These are phyloP conservation scores for Coemansia aciculifera DNA, from an alignment of 192 early-diverging fungal species.

Conservation along the genomic window DNA sequence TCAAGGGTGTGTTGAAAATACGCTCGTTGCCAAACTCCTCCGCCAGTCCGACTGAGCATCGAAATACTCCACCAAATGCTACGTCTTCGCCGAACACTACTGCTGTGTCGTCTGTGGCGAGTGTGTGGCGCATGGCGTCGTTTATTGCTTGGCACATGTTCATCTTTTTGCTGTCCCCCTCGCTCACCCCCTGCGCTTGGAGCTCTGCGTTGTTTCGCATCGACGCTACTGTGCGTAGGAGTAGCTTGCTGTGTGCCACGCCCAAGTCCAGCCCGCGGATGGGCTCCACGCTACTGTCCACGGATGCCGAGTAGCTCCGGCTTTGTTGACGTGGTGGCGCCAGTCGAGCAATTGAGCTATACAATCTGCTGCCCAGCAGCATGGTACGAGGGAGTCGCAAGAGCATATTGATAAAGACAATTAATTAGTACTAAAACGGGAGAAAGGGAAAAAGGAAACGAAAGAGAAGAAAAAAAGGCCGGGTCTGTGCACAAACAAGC, in stretches of 20 bases:
- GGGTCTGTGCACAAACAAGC: background rate
- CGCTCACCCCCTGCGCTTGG: constrained; percentile 55
- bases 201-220: constrained; percentile 74
- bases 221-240: constrained; percentile 72
- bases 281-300: constrained; percentile 56
- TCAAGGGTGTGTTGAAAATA: constrained; percentile 95
- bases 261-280: constrained; percentile 83
- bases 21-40: constrained; percentile 89
- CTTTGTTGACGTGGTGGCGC: background rate
- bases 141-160: constrained; percentile 95
- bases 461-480: background rate
- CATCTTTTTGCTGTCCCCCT: constrained; percentile 67
- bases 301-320: constrained; percentile 43
- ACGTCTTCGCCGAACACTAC: constrained; percentile 98
- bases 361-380: background rate
- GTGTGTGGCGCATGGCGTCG: constrained; percentile 86
- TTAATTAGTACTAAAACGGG: background rate
- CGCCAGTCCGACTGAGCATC: constrained; percentile 87
- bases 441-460: background rate
- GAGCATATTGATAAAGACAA: background rate
- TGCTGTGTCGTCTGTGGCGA: constrained; percentile 85
- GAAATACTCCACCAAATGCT: constrained; percentile 95
- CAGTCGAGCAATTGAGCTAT: background rate
- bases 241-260: constrained; percentile 75
- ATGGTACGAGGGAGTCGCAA: background rate